phyloP scores from a whole-genome alignment of 2,329 filamentous ascomycete genomes.

The Neoarthrinium moseri region DNA sequence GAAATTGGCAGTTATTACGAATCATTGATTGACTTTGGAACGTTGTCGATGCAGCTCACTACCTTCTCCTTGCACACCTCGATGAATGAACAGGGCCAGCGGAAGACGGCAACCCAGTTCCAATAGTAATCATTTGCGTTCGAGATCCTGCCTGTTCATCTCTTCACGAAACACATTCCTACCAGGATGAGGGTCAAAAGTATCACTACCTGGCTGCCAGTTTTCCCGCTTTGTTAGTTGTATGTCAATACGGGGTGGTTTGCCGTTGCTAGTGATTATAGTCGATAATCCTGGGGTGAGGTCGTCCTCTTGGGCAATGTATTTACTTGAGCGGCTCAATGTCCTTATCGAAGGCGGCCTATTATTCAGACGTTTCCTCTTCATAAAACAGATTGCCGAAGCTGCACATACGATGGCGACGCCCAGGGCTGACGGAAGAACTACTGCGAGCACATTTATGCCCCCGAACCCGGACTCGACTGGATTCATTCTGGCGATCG shows the following conservation, averaged over 20 bases:
- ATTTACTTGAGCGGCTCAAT: background rate
- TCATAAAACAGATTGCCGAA: background rate
- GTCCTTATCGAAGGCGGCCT: background rate
- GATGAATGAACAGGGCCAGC: too few species aligned
- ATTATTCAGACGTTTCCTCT: too few species aligned
- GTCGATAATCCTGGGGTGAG: background rate
- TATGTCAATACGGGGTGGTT: background rate
- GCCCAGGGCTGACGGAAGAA: background rate
- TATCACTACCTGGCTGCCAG: background rate
- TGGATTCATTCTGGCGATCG: background rate
- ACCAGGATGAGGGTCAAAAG: background rate
- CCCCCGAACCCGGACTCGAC: too few species aligned
- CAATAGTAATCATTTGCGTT: background rate
- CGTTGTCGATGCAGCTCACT: too few species aligned
- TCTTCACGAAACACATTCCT: constrained; percentile 3
- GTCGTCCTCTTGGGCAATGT: too few species aligned
- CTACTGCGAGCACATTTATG: background rate
- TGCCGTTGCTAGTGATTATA: background rate
- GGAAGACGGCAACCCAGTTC: too few species aligned
- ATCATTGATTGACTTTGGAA: too few species aligned
- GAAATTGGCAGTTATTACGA: background rate
- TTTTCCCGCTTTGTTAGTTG: background rate
- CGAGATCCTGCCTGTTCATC: background rate
- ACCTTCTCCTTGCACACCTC: too few species aligned
- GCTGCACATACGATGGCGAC: background rate